Percentiles rank a stretch among this genome's conserved stretches.
These are phyloP conservation scores for Coemansia sp. DNA, from an alignment of 192 early-diverging fungal genomes.

Conservation along the genomic window DNA sequence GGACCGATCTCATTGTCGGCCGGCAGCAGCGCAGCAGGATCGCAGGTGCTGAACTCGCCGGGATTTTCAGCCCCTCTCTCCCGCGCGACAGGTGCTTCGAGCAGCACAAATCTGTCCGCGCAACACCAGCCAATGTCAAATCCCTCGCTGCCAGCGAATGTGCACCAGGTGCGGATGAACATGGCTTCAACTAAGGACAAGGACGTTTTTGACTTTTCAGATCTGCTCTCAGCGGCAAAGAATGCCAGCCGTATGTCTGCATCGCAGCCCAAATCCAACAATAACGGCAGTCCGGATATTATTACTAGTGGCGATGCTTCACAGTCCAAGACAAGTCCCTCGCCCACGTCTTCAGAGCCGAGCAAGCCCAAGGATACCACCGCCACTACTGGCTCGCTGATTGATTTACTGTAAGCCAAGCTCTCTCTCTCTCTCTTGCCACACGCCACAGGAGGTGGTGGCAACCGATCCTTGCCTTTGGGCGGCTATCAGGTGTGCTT, in stretches of 20 bases:
- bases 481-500: too few species aligned
- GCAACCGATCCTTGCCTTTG: too few species aligned
- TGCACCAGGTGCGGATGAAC: slow-evolving; percentile 36
- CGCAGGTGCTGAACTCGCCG: slow-evolving; percentile 22
- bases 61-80: slow-evolving; percentile 20
- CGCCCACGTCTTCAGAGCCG: neutral
- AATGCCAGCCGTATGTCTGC: slow-evolving; percentile 20
- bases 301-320: neutral
- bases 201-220: slow-evolving; percentile 56
- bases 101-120: slow-evolving; percentile 3
- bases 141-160: slow-evolving; percentile 44
- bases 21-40: neutral
- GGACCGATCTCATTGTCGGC: slow-evolving; percentile 6
- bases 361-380: slow-evolving; percentile 7
- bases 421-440: neutral
- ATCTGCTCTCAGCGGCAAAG: slow-evolving; percentile 47
- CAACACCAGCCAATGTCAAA: slow-evolving; percentile 46
- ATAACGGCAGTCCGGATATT: neutral
- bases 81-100: neutral
- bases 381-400: slow-evolving; percentile 3
- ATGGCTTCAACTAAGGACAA: slow-evolving; percentile 21
- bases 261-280: slow-evolving; percentile 2
- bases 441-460: too few species aligned
- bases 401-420: slow-evolving; percentile 1
- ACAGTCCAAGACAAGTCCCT: neutral